A percentile compares a stretch with the other conserved stretches of the same genome.
These are phyloP conservation scores for Rhipidocladum racemiflorum DNA, from an alignment of 176 grass and related monocot species.

Conservation along the genomic window DNA sequence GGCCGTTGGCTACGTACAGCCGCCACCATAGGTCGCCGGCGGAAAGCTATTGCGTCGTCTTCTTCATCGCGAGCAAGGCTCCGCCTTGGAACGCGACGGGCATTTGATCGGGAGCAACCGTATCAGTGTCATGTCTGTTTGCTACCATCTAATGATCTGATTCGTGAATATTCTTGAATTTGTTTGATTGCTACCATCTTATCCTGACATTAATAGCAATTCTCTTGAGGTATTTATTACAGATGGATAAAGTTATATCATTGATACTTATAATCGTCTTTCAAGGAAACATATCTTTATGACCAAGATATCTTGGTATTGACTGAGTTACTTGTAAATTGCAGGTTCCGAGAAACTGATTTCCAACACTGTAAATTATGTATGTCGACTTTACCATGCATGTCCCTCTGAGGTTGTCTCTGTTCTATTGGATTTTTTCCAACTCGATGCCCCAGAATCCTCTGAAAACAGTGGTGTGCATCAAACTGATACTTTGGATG, in stretches of 20 bases:
- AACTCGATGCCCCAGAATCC: constrained; percentile 43
- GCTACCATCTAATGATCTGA: background rate
- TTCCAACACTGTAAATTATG: constrained; percentile 46
- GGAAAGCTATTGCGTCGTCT: too few relatives aligned
- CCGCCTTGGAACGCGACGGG: too few relatives aligned
- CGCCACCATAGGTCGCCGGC: too few relatives aligned
- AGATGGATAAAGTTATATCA: constrained; percentile 9
- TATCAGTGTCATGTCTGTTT: constrained; percentile 6
- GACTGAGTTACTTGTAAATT: constrained; percentile 13
- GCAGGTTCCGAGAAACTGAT: constrained; percentile 66
- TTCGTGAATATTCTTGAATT: constrained; percentile 20
- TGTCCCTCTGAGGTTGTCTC: constrained; percentile 68
- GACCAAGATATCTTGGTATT: constrained; percentile 4
- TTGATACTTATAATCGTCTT: background rate
- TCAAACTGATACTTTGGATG: constrained; percentile 35
- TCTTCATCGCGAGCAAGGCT: too few relatives aligned
- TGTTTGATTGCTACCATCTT: constrained; percentile 31
- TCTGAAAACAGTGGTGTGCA: constrained; percentile 37
- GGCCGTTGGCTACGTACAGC: too few relatives aligned
- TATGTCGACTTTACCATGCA: constrained; percentile 53
- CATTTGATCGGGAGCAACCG: too few relatives aligned
- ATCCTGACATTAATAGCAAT: constrained; percentile 1
- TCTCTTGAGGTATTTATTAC: background rate
- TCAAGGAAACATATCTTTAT: constrained; percentile 3
- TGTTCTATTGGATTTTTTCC: constrained; percentile 63